These are phyloP conservation scores for Porphyra umbilicalis DNA, from an alignment of 31 red algal genomes.

Conservation along the genomic window DNA sequence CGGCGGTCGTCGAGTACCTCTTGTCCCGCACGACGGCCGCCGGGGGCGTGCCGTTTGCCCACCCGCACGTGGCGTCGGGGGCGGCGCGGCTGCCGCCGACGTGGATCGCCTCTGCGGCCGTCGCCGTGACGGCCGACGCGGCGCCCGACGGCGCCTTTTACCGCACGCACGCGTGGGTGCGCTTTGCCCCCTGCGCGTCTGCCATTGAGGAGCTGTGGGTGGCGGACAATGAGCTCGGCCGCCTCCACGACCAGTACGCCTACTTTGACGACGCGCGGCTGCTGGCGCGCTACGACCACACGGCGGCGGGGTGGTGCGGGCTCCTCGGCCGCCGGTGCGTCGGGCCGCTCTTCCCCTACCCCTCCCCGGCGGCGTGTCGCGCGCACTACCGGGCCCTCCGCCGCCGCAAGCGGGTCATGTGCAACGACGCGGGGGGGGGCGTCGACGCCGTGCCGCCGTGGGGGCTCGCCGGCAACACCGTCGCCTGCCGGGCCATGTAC, in stretches of 20 bases:
- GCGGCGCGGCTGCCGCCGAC: background rate
- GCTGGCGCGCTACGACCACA: background rate
- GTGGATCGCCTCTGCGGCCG: background rate
- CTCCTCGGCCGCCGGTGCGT: slow-evolving; percentile 24
- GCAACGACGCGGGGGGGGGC: slow-evolving; percentile 28
- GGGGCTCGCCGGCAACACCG: slow-evolving; percentile 21
- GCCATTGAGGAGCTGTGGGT: slow-evolving; percentile 10
- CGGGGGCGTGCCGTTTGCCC: background rate
- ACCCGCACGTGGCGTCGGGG: background rate
- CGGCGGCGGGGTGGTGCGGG: slow-evolving; percentile 17
- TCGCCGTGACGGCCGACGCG: slow-evolving; percentile 11
- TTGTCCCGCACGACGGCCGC: background rate
- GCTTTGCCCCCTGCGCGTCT: slow-evolving; percentile 20
- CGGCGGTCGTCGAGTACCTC: background rate
- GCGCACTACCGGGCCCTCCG: slow-evolving; percentile 8
- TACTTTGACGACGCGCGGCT: slow-evolving; percentile 16
- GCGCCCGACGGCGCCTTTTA: slow-evolving; percentile 5
- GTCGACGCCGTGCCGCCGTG: slow-evolving; percentile 29
- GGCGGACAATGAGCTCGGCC: slow-evolving; percentile 29
- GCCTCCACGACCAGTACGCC: slow-evolving; percentile 25
- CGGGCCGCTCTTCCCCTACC: slow-evolving; percentile 22
- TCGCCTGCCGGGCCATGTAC: slow-evolving; percentile 35
- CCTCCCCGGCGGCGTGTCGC: slow-evolving; percentile 9
- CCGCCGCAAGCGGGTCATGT: slow-evolving; percentile 15
- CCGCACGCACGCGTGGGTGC: slow-evolving; percentile 22